Percentiles rank a stretch among this genome's conserved stretches.
Evolutionary conservation across 2,329 filamentous ascomycete genomes (phyloP).

Genomic region (Aspergillus tanneri): DNA sequence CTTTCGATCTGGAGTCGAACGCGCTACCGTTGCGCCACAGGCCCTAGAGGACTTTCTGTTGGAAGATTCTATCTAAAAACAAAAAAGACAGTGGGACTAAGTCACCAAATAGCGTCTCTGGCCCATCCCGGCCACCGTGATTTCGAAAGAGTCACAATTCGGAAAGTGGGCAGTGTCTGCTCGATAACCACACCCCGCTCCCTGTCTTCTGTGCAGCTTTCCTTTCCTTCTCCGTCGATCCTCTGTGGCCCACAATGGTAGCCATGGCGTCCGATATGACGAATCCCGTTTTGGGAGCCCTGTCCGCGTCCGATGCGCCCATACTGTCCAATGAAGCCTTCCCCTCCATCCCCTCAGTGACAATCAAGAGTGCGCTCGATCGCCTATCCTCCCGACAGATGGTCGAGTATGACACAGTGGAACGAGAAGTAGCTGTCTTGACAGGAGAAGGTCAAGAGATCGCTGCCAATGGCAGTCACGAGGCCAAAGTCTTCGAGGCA

Average conservation of each 20-base stretch:
- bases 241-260: slow-evolving; percentile 30
- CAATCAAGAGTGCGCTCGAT: slow-evolving; percentile 85
- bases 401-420: slow-evolving; percentile 80
- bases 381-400: slow-evolving; percentile 80
- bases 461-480: slow-evolving; percentile 73
- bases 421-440: slow-evolving; percentile 72
- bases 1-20: too few relatives aligned
- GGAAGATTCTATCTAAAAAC: background rate
- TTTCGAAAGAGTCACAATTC: slow-evolving; percentile 36
- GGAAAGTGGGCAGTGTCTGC: slow-evolving; percentile 28
- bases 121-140: slow-evolving; percentile 28
- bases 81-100: background rate
- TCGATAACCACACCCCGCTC: slow-evolving; percentile 14
- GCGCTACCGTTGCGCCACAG: too few relatives aligned
- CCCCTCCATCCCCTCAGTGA: slow-evolving; percentile 62
- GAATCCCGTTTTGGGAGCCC: slow-evolving; percentile 63
- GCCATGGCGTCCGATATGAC: slow-evolving; percentile 58
- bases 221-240: slow-evolving; percentile 14
- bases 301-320: slow-evolving; percentile 60
- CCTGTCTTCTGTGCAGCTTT: slow-evolving; percentile 5
- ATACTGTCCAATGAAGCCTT: slow-evolving; percentile 70
- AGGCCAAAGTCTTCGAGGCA: slow-evolving; percentile 77
- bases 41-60: too few relatives aligned
- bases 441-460: slow-evolving; percentile 74
- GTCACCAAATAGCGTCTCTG: slow-evolving; percentile 25